Base-by-base conservation (phyloP, 768 basidiomycete genomes). In the Lactarius hengduanensis region DNA sequence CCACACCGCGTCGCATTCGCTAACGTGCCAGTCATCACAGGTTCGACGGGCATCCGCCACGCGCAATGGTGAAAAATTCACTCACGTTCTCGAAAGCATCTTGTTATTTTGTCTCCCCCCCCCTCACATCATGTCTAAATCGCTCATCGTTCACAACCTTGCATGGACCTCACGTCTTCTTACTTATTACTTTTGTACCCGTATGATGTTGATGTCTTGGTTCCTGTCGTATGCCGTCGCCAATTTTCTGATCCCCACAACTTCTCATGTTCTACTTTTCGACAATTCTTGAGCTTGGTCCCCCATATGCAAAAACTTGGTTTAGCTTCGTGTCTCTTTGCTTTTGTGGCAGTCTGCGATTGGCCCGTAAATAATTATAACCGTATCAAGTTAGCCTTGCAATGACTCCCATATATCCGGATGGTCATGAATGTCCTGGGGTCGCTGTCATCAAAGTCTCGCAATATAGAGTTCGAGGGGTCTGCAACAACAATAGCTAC, bases 31-130 rank as follows among this genome's bases (percentile, higher is more conserved):
- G 22, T 56, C 50, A 69, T 69, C 53, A 69, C 68, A 28, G 68
- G 68, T 26, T 61, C 68, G 38, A 62, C 68, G 20, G 68, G 68
- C 45, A 69, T 69, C 28, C 65, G 68, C 47, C 68, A 69, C n/a
- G 65, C 68, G 20, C 43, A 16, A 32, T 69, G 68, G 68, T 69
- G 36, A 69, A 55, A 67, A 40, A 13, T 28, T 4, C 1, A 28
- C 38, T 2, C 22, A 15, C 18, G 30, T 57, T 59, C 47, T 59
- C 53, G 32, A 22, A 34, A 59, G 55, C 40, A 62, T 59, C 47
- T 57, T 40, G 32, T 57, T 50, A 15, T 45, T 28, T 55, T 18
- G 22, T 26, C 36, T 20, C 20, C 57, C 9, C 32, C 20, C 57
- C 4, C 26, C n/a, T n/a, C 22, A 26, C 63, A 65, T 59, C 61